Base-by-base conservation (phyloP, 139 green algal genomes). In the Ulvella scutata region DNA sequence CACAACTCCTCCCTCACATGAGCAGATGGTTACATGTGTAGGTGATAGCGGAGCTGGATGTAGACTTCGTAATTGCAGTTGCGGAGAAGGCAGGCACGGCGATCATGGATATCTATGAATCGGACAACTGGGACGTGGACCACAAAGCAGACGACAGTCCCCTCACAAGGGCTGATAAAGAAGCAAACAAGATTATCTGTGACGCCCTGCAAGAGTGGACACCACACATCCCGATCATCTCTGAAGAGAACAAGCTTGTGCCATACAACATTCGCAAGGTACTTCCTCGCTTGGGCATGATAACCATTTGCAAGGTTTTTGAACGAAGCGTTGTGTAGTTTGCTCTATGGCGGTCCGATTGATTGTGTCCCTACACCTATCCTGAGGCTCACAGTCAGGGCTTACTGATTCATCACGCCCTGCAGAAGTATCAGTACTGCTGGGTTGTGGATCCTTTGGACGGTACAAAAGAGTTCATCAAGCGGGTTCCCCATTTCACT, bases 381-480 rank as follows among this genome's bases (percentile, higher is more conserved):
- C n/a, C n/a, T n/a, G n/a, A n/a, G n/a, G n/a, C n/a, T n/a, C n/a
- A n/a, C n/a, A n/a, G 40, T 59, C 40, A 59, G 40, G 17, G 13
- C 40, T 13, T 59, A 17, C 40, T 59, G 40, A 26, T 17, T 59
- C 13, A 17, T 59, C 40, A 59, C 40, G 39, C 20, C 20, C 31
- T 72, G 43, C 81, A 88, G 82, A 75, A 79, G 26, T 93, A 90
- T 79, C 79, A 91, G 77, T 91, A 89, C 77, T 91, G 79, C 80
- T 96, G 89, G 89, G 80, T 86, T 35, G 87, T 96, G 7, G 91
- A 96, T 81, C 91, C 91, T 0, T 74, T 96, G 37, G 91, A 96
- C 60, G 91, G 91, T 73, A 96, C 91, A 33, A 96, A 96, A 80
- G 91, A 96, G 81, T 96, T 96, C 75, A 80, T 96, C 38, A 94